phyloP scores from a whole-genome alignment of 2,329 filamentous ascomycete species.

The Stenocarpella maydis region DNA sequence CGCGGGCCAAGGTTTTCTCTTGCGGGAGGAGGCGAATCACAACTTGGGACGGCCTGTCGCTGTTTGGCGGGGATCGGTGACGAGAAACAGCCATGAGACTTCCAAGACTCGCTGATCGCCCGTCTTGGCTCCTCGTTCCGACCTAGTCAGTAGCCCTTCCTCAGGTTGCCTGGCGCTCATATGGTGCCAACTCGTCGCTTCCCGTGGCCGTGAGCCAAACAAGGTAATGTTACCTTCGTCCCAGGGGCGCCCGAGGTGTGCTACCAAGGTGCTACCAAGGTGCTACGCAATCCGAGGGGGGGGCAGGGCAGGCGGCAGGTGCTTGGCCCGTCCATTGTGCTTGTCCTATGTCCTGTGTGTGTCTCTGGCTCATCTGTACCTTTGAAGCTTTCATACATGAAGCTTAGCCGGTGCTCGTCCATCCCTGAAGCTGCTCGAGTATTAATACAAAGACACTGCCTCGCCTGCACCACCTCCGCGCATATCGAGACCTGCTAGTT shows the following conservation, averaged over 20 bases:
- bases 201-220: background rate
- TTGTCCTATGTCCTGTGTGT: background rate
- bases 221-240: too few relatives aligned
- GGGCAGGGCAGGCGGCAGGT: background rate
- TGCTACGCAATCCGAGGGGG: constrained; percentile 3
- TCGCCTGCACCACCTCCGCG: background rate
- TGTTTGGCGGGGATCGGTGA: constrained; percentile 14
- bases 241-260: too few relatives aligned
- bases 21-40: constrained; percentile 9
- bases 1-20: constrained; percentile 3
- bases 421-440: constrained; percentile 27
- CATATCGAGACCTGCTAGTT: background rate
- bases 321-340: constrained; percentile 13
- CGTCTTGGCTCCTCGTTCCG: constrained; percentile 19
- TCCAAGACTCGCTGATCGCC: constrained; percentile 12
- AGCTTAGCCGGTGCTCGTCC: constrained; percentile 22
- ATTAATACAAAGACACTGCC: constrained; percentile 29
- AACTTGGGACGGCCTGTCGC: constrained; percentile 2
- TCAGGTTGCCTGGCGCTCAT: constrained; percentile 1
- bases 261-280: background rate
- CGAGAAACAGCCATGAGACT: constrained; percentile 19
- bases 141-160: constrained; percentile 12
- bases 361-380: background rate
- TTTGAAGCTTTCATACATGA: constrained; percentile 5
- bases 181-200: constrained; percentile 13